Evolutionary conservation across 192 early-diverging fungal genomes (phyloP).

Genomic region (Tieghemiomyces parasiticus): DNA sequence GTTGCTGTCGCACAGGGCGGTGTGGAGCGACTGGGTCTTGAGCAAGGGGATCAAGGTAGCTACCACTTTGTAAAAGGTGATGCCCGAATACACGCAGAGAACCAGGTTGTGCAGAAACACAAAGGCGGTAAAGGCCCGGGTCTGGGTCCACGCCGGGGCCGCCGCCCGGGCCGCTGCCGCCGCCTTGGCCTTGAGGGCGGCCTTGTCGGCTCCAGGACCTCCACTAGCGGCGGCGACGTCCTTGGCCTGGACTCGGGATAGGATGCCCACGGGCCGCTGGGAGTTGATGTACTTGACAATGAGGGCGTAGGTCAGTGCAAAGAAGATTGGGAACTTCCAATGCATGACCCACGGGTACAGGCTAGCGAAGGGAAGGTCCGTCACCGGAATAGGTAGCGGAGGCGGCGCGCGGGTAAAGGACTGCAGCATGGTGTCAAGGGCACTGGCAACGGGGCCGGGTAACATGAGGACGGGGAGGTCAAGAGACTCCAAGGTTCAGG

Average conservation of each 20-base stretch:
- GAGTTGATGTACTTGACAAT: conserved; percentile 7
- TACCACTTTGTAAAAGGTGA: conserved; percentile 50
- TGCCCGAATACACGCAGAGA: conserved; percentile 52
- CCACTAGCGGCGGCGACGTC: neutral
- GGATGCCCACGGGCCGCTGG: neutral
- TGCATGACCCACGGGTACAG: conserved; percentile 8
- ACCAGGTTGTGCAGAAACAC: conserved; percentile 62
- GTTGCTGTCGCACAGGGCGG: conserved; percentile 51
- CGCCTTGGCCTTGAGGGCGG: neutral
- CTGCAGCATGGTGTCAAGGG: neutral
- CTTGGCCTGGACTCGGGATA: conserved; percentile 9
- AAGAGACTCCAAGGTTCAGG: too few species aligned
- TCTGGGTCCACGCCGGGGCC: neutral
- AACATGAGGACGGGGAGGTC: too few species aligned
- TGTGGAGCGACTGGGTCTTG: conserved; percentile 26
- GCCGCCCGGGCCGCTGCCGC: neutral
- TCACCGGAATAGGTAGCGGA: conserved; percentile 3
- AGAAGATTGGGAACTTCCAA: neutral
- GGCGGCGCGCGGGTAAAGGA: neutral
- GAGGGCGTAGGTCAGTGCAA: neutral
- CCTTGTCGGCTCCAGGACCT: neutral
- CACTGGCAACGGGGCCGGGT: too few species aligned
- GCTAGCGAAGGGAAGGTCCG: neutral
- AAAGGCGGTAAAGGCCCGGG: conserved; percentile 41
- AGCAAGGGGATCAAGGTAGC: conserved; percentile 36